A percentile compares a stretch with the other conserved stretches of the same genome.
These are phyloP conservation scores for Colletotrichum caudatum DNA, from an alignment of 2,329 filamentous ascomycete genomes.

Conservation along the genomic window DNA sequence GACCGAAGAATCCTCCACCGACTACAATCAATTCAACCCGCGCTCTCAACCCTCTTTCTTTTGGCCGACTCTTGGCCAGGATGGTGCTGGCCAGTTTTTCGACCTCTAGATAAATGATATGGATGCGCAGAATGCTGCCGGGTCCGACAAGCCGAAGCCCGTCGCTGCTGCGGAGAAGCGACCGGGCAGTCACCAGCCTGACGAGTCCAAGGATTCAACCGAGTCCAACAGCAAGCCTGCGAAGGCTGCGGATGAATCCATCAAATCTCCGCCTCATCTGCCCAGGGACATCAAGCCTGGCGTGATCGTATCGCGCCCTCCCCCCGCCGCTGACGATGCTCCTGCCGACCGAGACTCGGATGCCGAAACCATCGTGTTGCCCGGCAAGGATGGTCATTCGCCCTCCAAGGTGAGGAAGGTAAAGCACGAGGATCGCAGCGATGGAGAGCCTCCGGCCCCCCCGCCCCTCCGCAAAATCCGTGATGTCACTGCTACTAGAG, in stretches of 20 bases:
- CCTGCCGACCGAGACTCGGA: slow-evolving; percentile 73
- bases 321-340: slow-evolving; percentile 54
- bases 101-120: slow-evolving; percentile 72
- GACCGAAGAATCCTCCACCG: slow-evolving; percentile 29
- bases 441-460: slow-evolving; percentile 61
- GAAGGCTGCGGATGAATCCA: slow-evolving; percentile 33
- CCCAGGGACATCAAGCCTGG: slow-evolving; percentile 42
- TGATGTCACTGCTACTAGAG: slow-evolving; percentile 50
- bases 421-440: slow-evolving; percentile 74
- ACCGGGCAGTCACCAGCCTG: slow-evolving; percentile 49
- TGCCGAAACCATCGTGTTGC: slow-evolving; percentile 77
- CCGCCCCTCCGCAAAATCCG: slow-evolving; percentile 50
- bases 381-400: slow-evolving; percentile 73
- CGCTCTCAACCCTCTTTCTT: slow-evolving; percentile 42
- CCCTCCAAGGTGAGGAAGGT: slow-evolving; percentile 73
- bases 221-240: slow-evolving; percentile 35
- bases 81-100: slow-evolving; percentile 68
- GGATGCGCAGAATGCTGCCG: slow-evolving; percentile 76
- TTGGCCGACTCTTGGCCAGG: slow-evolving; percentile 61
- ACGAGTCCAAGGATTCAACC: slow-evolving; percentile 44
- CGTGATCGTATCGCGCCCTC: slow-evolving; percentile 47
- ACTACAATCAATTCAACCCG: slow-evolving; percentile 36
- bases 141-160: slow-evolving; percentile 71
- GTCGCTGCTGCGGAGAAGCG: slow-evolving; percentile 63
- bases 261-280: slow-evolving; percentile 32